These are phyloP conservation scores for Paramarasmius palmivorus DNA, from an alignment of 1,284 basidiomycete genomes.

Conservation along the genomic window DNA sequence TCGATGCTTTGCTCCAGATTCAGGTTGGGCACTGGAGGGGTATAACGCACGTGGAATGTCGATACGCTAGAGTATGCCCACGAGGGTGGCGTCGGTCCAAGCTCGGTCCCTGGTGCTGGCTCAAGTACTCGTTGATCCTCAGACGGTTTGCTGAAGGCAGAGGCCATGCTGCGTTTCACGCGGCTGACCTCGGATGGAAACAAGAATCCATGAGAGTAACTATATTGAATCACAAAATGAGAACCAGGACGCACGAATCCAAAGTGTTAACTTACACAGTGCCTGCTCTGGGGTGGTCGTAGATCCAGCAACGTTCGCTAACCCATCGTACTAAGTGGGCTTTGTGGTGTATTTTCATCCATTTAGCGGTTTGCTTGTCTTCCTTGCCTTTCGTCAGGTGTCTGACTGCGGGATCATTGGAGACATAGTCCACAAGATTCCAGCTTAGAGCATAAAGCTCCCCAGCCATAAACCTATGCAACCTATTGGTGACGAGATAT, in stretches of 20 bases:
- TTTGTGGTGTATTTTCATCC: conserved; percentile 90
- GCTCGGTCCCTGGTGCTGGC: conserved; percentile 11
- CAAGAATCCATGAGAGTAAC: conserved; percentile 95
- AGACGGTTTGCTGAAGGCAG: conserved; percentile 38
- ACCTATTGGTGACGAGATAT: conserved; percentile 88
- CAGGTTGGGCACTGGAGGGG: conserved; percentile 69
- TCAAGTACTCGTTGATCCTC: conserved; percentile 26
- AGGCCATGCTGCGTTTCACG: conserved; percentile 50
- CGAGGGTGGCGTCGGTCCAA: conserved; percentile 44
- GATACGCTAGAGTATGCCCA: conserved; percentile 88
- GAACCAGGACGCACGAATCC: conserved; percentile 4
- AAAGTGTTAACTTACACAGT: conserved; percentile 69
- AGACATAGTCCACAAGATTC: conserved; percentile 88
- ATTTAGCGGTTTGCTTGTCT: conserved; percentile 94
- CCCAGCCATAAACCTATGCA: conserved; percentile 95
- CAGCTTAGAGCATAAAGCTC: conserved; percentile 92
- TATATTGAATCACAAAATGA: conserved; percentile 29
- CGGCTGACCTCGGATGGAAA: conserved; percentile 88
- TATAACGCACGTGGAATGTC: conserved; percentile 82
- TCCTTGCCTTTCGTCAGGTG: conserved; percentile 82
- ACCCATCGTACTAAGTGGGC: conserved; percentile 83
- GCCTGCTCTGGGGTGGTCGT: conserved; percentile 92
- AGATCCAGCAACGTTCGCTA: conserved; percentile 96
- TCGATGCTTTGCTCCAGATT: conserved; percentile 79
- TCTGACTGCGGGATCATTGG: conserved; percentile 71